These are phyloP conservation scores for Ambrosiella beaveri DNA, from an alignment of 2,329 filamentous ascomycete species.

Conservation along the genomic window DNA sequence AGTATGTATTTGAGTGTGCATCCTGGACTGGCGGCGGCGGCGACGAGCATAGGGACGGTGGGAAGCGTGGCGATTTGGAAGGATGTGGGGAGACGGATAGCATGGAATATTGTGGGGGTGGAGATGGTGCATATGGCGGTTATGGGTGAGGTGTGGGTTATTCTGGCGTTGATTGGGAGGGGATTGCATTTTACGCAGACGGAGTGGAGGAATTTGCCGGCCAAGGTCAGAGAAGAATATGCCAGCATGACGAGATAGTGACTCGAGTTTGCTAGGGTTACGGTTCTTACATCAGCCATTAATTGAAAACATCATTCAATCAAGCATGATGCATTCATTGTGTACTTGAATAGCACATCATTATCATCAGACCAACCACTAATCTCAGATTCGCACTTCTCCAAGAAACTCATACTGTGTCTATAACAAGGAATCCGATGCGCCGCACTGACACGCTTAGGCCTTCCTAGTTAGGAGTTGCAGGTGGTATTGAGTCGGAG, in stretches of 20 bases:
- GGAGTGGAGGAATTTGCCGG: constrained; percentile 8
- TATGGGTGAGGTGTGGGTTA: constrained; percentile 10
- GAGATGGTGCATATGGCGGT: constrained; percentile 15
- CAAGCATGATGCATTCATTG: neutral
- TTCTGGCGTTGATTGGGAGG: constrained; percentile 6
- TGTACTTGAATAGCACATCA: too few relatives aligned
- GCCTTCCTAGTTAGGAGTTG: neutral
- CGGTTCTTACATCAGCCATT: too few relatives aligned
- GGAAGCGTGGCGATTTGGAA: constrained; percentile 14
- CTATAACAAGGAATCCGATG: neutral
- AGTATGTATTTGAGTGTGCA: constrained; percentile 21
- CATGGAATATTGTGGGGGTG: constrained; percentile 23
- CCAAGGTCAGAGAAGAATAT: neutral
- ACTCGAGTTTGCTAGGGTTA: too few relatives aligned
- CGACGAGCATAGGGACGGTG: constrained; percentile 14
- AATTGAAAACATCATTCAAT: neutral
- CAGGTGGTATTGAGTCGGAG: neutral
- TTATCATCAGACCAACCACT: too few relatives aligned
- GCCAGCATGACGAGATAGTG: too few relatives aligned
- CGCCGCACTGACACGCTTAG: neutral
- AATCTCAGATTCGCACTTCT: neutral
- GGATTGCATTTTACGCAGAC: constrained; percentile 8
- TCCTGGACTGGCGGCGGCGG: constrained; percentile 19
- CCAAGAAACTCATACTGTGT: neutral
- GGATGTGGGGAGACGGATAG: neutral